phyloP scores from a whole-genome alignment of 192 early-diverging fungal species.

The Coemansia aciculifera region DNA sequence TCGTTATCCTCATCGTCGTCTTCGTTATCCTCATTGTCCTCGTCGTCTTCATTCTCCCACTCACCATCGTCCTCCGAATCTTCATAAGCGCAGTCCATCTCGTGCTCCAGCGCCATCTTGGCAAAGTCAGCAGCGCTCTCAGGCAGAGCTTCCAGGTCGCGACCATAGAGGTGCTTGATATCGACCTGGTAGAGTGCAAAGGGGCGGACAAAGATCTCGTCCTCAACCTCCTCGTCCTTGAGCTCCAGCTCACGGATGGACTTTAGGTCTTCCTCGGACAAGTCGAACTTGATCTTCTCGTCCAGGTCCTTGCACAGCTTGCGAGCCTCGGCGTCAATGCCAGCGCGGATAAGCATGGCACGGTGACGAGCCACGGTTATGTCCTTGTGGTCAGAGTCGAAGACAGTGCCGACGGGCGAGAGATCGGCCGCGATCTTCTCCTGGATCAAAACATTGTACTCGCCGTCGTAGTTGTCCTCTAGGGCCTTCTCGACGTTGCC shows the following conservation, averaged over 20 bases:
- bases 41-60: slow-evolving; percentile 35
- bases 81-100: slow-evolving; percentile 54
- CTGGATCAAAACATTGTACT: slow-evolving; percentile 44
- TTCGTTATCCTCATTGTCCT: slow-evolving; percentile 31
- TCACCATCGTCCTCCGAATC: slow-evolving; percentile 48
- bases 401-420: slow-evolving; percentile 34
- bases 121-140: slow-evolving; percentile 45
- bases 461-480: slow-evolving; percentile 49
- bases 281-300: slow-evolving; percentile 44
- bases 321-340: slow-evolving; percentile 40
- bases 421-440: slow-evolving; percentile 53
- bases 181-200: slow-evolving; percentile 55
- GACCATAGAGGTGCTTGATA: slow-evolving; percentile 44
- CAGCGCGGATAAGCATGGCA: slow-evolving; percentile 46
- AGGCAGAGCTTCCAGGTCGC: slow-evolving; percentile 44
- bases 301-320: slow-evolving; percentile 52
- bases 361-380: slow-evolving; percentile 41
- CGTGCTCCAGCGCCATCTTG: slow-evolving; percentile 52
- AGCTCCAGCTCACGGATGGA: slow-evolving; percentile 46
- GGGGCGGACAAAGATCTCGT: slow-evolving; percentile 48
- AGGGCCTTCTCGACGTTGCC: slow-evolving; percentile 49
- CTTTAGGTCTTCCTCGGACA: slow-evolving; percentile 47
- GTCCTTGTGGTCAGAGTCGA: slow-evolving; percentile 44
- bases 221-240: slow-evolving; percentile 44
- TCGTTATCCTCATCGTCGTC: slow-evolving; percentile 39